Evolutionary conservation across 2,329 filamentous ascomycete species (phyloP).

Genomic region (Venturia oleaginea): DNA sequence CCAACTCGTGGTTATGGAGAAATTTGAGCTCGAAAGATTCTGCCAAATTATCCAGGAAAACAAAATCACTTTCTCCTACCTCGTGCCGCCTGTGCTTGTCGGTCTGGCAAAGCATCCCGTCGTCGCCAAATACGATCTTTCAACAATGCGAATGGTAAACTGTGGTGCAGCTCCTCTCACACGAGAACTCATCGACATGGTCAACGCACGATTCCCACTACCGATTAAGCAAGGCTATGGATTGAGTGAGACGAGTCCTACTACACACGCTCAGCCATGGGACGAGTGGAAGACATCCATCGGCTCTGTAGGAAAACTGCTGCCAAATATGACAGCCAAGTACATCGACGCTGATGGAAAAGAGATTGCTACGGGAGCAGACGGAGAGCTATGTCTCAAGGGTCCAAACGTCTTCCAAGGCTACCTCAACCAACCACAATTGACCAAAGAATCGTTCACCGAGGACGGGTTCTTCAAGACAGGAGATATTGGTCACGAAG

Average conservation of each 20-base stretch:
- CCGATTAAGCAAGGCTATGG: constrained; percentile 91
- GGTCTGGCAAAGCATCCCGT: constrained; percentile 69
- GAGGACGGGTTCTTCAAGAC: constrained; percentile 71
- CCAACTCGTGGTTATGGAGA: constrained; percentile 60
- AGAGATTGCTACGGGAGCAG: constrained; percentile 54
- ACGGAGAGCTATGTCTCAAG: constrained; percentile 55
- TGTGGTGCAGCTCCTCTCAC: constrained; percentile 81
- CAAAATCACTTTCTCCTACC: constrained; percentile 66
- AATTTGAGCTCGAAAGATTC: constrained; percentile 74
- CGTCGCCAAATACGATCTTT: constrained; percentile 73
- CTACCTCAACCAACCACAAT: constrained; percentile 53
- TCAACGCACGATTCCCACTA: constrained; percentile 65
- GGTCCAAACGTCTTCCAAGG: constrained; percentile 75
- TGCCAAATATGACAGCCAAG: constrained; percentile 73
- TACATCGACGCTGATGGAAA: constrained; percentile 53
- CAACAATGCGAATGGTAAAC: constrained; percentile 71
- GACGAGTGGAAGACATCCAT: constrained; percentile 67
- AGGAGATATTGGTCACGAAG: constrained; percentile 44
- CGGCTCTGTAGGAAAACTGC: constrained; percentile 67
- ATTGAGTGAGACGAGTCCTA: constrained; percentile 76
- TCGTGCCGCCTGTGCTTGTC: constrained; percentile 78
- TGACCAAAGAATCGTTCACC: constrained; percentile 63
- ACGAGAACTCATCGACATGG: constrained; percentile 64
- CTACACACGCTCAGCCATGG: constrained; percentile 54
- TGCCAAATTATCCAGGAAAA: constrained; percentile 68